Conservation (phyloP, 345 rosid genomes). For the Sisymbrium irio region DNA sequence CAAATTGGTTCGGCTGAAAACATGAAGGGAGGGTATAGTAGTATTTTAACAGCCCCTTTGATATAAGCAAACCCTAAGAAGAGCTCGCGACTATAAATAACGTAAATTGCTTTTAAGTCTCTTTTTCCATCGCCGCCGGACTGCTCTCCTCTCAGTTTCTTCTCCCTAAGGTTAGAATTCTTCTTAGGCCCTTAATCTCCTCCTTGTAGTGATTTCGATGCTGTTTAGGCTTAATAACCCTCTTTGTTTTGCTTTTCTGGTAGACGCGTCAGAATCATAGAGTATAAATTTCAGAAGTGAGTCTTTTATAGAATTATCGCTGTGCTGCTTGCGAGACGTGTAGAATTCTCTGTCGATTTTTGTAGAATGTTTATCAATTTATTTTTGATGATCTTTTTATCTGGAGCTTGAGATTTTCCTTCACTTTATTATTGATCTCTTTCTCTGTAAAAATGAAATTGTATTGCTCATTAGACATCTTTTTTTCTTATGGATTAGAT, state of each 20-base stretch:
- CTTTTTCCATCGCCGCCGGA: conserved; percentile 21
- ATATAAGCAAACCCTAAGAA: conserved; percentile 25
- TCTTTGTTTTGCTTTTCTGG: too few species aligned
- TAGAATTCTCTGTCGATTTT: not conserved
- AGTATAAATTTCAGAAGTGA: too few species aligned
- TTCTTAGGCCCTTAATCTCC: not conserved
- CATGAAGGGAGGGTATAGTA: conserved; percentile 23
- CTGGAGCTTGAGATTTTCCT: not conserved
- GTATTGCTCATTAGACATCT: not conserved
- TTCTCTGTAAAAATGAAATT: not conserved
- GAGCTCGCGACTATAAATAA: not conserved
- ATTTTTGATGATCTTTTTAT: not conserved
- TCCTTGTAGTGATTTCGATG: not conserved
- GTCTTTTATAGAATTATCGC: not conserved
- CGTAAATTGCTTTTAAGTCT: not conserved
- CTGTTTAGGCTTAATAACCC: too few species aligned
- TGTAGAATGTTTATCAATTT: not conserved
- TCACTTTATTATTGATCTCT: not conserved
- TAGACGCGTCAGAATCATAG: too few species aligned
- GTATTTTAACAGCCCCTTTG: not conserved
- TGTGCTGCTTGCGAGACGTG: not conserved
- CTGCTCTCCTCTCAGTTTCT: not conserved
- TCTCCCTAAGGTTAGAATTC: conserved; percentile 16
- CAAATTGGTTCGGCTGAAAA: not conserved
- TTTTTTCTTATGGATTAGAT: not conserved